These are phyloP conservation scores for Hypoxylon trugodes DNA, from an alignment of 495 filamentous ascomycete genomes.

Conservation along the genomic window DNA sequence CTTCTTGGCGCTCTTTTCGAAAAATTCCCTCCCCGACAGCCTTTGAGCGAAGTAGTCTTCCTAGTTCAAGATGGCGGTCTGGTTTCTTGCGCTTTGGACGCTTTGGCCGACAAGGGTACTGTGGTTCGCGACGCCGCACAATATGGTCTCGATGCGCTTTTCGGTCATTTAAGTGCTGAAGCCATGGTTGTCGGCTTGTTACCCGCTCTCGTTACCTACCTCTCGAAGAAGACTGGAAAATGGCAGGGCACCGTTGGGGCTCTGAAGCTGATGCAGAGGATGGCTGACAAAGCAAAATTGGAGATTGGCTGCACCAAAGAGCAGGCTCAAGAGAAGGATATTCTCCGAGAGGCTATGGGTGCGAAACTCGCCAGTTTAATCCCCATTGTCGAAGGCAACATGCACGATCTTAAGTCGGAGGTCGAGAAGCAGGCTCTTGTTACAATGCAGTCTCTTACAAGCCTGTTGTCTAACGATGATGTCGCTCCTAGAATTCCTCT, in stretches of 20 bases:
- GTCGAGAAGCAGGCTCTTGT: conserved; percentile 87
- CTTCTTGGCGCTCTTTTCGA: conserved; percentile 93
- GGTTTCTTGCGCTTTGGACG: conserved; percentile 78
- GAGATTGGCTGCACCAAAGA: conserved; percentile 78
- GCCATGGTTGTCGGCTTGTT: conserved; percentile 81
- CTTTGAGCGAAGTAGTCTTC: conserved; percentile 81
- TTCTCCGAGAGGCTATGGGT: conserved; percentile 91
- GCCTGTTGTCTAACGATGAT: conserved; percentile 95
- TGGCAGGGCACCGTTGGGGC: conserved; percentile 96
- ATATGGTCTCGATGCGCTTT: conserved; percentile 92
- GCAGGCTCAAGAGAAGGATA: conserved; percentile 82
- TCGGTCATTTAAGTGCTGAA: conserved; percentile 79
- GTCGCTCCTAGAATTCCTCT: conserved; percentile 92
- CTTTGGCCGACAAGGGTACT: conserved; percentile 86
- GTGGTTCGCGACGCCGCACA: conserved; percentile 90
- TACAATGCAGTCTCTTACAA: conserved; percentile 90
- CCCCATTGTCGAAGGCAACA: conserved; percentile 88
- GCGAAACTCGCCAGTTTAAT: conserved; percentile 90
- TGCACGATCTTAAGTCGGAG: conserved; percentile 95
- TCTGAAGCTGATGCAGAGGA: conserved; percentile 80
- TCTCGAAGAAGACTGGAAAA: conserved; percentile 83
- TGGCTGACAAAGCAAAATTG: conserved; percentile 92
- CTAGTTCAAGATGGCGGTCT: conserved; percentile 80
- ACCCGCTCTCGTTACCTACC: conserved; percentile 74
- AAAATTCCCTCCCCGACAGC: conserved; percentile 79